Percentiles rank a stretch among this genome's conserved stretches.
Evolutionary conservation across 1,284 basidiomycete genomes (phyloP).

Genomic region (Microbotryomycetes sp.): DNA sequence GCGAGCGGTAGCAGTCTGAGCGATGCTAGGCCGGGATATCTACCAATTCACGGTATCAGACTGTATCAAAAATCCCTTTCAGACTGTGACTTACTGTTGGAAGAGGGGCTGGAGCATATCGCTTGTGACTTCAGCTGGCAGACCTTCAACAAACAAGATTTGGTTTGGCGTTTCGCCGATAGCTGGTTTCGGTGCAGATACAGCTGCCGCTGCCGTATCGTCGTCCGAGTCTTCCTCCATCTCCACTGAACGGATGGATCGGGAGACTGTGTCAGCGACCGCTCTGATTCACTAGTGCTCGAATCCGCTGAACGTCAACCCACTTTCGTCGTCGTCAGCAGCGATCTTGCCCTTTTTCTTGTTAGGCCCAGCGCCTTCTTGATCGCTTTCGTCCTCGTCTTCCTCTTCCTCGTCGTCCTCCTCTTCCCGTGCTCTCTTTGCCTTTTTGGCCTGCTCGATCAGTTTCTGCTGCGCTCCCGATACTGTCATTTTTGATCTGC

Average conservation of each 20-base stretch:
- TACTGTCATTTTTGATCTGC: conserved; percentile 28
- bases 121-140: conserved; percentile 51
- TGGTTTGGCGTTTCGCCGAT: conserved; percentile 13
- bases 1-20: conserved; percentile 60
- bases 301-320: background rate
- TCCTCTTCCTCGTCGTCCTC: conserved; percentile 27
- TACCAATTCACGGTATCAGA: conserved; percentile 2
- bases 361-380: background rate
- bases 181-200: background rate
- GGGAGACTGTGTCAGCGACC: background rate
- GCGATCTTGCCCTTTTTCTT: conserved; percentile 25
- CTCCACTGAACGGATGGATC: background rate
- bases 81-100: conserved; percentile 59
- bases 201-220: conserved; percentile 11
- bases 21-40: conserved; percentile 67
- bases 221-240: conserved; percentile 30
- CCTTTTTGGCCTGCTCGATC: conserved; percentile 13
- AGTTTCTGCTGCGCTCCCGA: conserved; percentile 33
- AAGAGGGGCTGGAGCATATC: conserved; percentile 72
- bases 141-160: conserved; percentile 17
- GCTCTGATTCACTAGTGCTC: background rate
- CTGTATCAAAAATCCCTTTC: background rate
- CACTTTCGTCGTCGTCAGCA: conserved; percentile 20
- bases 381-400: conserved; percentile 24
- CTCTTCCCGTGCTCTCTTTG: conserved; percentile 26